Evolutionary conservation across 2,329 filamentous ascomycete genomes (phyloP), one percentile per base, ranked within the genome.

Genomic region (Grosmannia huntii): DNA sequence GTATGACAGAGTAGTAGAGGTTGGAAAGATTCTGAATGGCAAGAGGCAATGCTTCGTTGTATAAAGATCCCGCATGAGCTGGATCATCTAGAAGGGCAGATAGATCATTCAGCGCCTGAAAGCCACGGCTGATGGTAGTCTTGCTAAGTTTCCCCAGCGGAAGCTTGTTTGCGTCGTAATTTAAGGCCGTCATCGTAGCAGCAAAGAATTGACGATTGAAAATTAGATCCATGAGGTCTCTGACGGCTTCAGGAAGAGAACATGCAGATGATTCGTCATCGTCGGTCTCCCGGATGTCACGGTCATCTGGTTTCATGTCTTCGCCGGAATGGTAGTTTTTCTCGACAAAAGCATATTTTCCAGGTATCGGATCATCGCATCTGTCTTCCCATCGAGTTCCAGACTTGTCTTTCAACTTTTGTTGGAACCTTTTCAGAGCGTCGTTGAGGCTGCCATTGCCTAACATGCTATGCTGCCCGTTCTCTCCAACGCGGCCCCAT

Each of bases 121-220:
- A 95, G 9, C 90, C 90, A 16, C 80, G 78, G 31, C 77, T 79
- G 63, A 95, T 86, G 23, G 88, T 94, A 14, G 79, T 73, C 66
- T 91, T 90, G 75, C 87, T 89, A 27, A 95, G 78, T 68, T 94
- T 95, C 5, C 90, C 90, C 1, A 95, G 75, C 0, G 90, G 90
- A 48, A 95, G 74, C 69, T 95, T 95, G 62, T 86, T 76, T 11
- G 80, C 76, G 64, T 90, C 85, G 64, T 90, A 90, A 63, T 87
- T 87, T 63, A 89, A 74, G 1, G 79, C 75, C 1, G 71, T 68
- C 83, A 89, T 87, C 41, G 82, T 80, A 23, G 78, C 77, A 25
- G 81, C 75, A 69, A 95, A 90, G 67, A 85, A 85, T 25, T 84
- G 68, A 59, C 82, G 78, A 68, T 95, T 91, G 76, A 95, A 95